Conservation (phyloP, 2,329 filamentous ascomycete genomes). For the Neoarthrinium moseri region DNA sequence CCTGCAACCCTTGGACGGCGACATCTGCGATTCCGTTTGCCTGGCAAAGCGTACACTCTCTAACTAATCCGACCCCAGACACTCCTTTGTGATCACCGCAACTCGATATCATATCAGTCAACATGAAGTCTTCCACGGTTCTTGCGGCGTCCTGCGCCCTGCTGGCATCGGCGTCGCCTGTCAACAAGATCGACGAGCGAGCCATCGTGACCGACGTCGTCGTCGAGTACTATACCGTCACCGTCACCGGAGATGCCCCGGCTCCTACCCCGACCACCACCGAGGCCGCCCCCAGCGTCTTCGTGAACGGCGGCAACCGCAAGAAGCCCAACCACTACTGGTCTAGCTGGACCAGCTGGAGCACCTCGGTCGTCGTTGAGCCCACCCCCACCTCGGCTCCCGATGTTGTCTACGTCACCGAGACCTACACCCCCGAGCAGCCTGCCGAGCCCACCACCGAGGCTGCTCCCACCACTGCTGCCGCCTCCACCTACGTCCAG, state of each 20-base stretch:
- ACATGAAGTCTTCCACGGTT: conserved; percentile 39
- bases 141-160: conserved; percentile 31
- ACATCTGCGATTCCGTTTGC: background rate
- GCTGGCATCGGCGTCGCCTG: conserved; percentile 30
- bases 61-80: conserved; percentile 6
- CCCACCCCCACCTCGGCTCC: background rate
- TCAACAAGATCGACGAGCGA: conserved; percentile 31
- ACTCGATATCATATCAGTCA: conserved; percentile 17
- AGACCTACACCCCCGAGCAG: conserved; percentile 5
- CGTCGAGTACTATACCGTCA: conserved; percentile 29
- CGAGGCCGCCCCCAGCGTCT: conserved; percentile 12
- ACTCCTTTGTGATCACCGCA: conserved; percentile 5
- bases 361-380: background rate
- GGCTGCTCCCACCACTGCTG: background rate
- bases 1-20: background rate
- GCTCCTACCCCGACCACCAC: conserved; percentile 12
- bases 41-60: background rate
- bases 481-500: conserved; percentile 6
- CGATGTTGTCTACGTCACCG: conserved; percentile 1
- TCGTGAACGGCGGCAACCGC: conserved; percentile 14
- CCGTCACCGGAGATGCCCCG: conserved; percentile 30
- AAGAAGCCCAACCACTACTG: background rate
- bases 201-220: conserved; percentile 31
- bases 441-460: conserved; percentile 10
- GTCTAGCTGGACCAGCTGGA: background rate